Base-by-base conservation (phyloP, 2,329 filamentous ascomycete genomes). In the Nothophoma quercina region DNA sequence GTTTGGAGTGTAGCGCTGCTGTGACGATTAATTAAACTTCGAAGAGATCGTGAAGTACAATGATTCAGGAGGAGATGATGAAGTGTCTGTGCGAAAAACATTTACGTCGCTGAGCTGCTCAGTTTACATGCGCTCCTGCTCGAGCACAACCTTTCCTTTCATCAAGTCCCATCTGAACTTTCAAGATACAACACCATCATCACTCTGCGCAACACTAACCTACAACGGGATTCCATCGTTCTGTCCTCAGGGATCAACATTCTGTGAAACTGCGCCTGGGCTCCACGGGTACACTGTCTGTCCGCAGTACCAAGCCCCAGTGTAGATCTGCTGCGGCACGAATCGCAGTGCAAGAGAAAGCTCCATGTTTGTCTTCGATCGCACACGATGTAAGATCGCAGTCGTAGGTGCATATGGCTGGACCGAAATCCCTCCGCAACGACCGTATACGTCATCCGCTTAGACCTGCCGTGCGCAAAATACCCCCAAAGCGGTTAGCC, bases 161-260 rank as follows among this genome's bases (percentile, higher is more conserved):
- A 2, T 32, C 9, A 7, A 39, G 7, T 13, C 13, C 9, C 28
- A 16, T 5, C 26, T 2, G 15, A 3, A 30, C 3, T 9, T 18
- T 10, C 8, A 21, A 30, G 12, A 21, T 23, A 23, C 2, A n/a
- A 15, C 28, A 18, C 18, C 26, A 39, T 30, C 21, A 25, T 28
- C 12, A 21, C n/a, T 16, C 12, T 19, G 26, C 43, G 34, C 34
- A 47, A 39, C 34, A 7, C 43, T 47, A 47, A 28, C 43, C 34
- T 25, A 47, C 19, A 39, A 39, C 29, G 43, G 34, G 26, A 32
- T 25, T n/a, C 34, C 44, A 48, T 48, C 35, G 44, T 48, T 39
- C 35, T 40, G 21, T n/a, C 28, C 19, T 18, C 8, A 19, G 29
- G 13, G 21, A 15, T 25, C 25, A 22, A 19, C 19, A 15, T 36